These are phyloP conservation scores for Raphanus hybrid DNA, from an alignment of 441 rosid species.

Conservation along the genomic window DNA sequence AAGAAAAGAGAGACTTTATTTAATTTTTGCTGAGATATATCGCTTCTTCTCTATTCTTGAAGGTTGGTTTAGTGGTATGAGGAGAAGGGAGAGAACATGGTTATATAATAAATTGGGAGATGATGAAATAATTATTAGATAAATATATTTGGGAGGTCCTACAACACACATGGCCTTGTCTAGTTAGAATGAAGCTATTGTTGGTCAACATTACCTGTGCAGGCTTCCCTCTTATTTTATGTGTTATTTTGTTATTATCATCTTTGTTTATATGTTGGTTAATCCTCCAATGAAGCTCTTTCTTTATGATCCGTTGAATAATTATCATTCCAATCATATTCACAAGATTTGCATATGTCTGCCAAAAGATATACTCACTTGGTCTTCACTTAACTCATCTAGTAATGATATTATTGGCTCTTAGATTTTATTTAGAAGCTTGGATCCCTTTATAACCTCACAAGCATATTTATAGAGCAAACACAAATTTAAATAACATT, in stretches of 20 bases:
- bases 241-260: constrained; percentile 35
- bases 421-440: constrained; percentile 40
- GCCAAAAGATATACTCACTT: constrained; percentile 45
- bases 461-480: constrained; percentile 19
- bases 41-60: constrained; percentile 37
- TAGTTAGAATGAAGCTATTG: constrained; percentile 59
- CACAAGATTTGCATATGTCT: constrained; percentile 48
- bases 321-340: constrained; percentile 43
- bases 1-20: neutral
- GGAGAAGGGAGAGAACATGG: constrained; percentile 45
- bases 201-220: constrained; percentile 62
- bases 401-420: constrained; percentile 29
- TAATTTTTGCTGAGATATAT: neutral
- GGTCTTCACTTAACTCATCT: constrained; percentile 40
- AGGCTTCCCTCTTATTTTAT: constrained; percentile 37
- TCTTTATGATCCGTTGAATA: constrained; percentile 43
- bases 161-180: constrained; percentile 88
- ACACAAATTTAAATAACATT: neutral
- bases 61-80: constrained; percentile 46
- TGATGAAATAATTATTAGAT: constrained; percentile 33
- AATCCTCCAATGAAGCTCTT: constrained; percentile 44
- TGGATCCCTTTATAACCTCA: constrained; percentile 25
- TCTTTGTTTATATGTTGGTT: constrained; percentile 34
- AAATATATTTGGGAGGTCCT: constrained; percentile 61
- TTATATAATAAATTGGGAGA: constrained; percentile 60